Base-by-base conservation (phyloP, 2,329 filamentous ascomycete genomes). In the Penicillium sp. region DNA sequence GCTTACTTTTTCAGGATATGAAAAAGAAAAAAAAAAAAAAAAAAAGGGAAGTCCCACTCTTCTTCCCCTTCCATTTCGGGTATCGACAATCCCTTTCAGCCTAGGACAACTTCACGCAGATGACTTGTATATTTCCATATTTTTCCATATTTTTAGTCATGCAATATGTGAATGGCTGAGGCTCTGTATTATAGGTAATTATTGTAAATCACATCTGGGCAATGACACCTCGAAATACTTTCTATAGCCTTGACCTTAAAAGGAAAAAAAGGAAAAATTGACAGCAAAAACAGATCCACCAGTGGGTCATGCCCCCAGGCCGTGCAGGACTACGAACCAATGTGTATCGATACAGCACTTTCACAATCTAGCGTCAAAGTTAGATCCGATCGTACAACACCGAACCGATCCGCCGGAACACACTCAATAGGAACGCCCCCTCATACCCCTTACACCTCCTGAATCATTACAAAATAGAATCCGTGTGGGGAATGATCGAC, bases 401-500 rank as follows among this genome's bases (percentile, higher is more conserved):
- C 20, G 31, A 44, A 35, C 35, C 40, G 18, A 24, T 4, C 16
- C 13, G 20, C 16, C 22, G 42, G 53, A 46, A 42, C 26, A 24
- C 24, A 13, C 29, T 13, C n/a, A 29, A 47, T 22, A 55, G 20
- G 52, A 61, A 62, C 59, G 4, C n/a, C 38, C 1, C 14, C 50
- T 56, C 46, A 38, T 49, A 35, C 43, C 53, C 48, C 53, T 55
- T 56, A 20, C 51, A 31, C 14, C 32, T 10, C 48, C 45, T 29
- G 35, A 43, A n/a, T 24, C 5, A 55, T 55, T 57, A 47, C 40
- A 43, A 44, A 34, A 26, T 29, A 38, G 8, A 11, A 35, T 26
- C 34, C 18, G 45, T 35, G 32, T 59, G 57, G 61, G 24, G 52
- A 53, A 53, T 31, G 60, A 65, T 65, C 60, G 52, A 40, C 60